phyloP scores from a whole-genome alignment of 2,329 filamentous ascomycete species.

The Myriosclerotinia scirpicola region DNA sequence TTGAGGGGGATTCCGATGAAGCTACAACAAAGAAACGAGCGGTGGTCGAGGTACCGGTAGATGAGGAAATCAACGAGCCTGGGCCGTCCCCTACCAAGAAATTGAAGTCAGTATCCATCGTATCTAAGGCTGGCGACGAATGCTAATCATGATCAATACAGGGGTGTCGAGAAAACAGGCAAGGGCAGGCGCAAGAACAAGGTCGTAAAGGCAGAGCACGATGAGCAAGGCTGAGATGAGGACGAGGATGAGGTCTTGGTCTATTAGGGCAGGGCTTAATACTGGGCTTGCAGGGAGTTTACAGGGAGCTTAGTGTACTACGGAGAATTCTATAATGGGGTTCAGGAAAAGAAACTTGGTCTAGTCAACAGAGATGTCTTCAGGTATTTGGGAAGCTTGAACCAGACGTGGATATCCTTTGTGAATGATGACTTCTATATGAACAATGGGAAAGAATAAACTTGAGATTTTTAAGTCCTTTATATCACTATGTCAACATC shows the following conservation, averaged over 20 bases:
- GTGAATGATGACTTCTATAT: rapidly evolving
- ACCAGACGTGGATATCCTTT: not conserved
- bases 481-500: no score
- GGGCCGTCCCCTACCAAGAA: not conserved
- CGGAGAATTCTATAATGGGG: not conserved
- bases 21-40: not conserved
- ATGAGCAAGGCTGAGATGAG: not conserved
- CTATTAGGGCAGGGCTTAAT: no score
- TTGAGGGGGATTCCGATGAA: not conserved
- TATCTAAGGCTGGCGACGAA: not conserved
- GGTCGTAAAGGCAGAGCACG: not conserved
- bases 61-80: not conserved
- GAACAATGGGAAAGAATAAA: not conserved
- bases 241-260: not conserved
- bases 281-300: not conserved
- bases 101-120: not conserved
- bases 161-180: not conserved
- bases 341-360: not conserved
- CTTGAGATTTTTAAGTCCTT: no score
- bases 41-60: not conserved
- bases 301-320: not conserved
- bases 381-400: not conserved
- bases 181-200: not conserved
- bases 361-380: not conserved
- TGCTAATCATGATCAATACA: not conserved